Conservation (phyloP, 2,329 filamentous ascomycete genomes). For the Claviceps sp. region DNA sequence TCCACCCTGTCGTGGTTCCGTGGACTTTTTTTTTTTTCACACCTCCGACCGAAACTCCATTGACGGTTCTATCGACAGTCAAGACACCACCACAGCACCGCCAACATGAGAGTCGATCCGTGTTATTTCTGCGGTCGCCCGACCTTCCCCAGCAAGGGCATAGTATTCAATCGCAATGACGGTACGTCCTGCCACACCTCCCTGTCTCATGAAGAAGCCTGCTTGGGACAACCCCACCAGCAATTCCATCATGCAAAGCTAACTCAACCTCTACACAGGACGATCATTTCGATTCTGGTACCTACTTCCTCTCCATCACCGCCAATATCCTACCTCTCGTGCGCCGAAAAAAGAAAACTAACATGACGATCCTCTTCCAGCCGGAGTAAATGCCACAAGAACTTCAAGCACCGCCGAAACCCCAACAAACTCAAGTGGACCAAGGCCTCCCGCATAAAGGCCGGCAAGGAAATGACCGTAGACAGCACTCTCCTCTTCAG, state of each 20-base stretch:
- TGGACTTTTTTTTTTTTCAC: neutral
- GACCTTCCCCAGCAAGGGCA: constrained; percentile 42
- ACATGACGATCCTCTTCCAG: neutral
- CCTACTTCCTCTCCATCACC: neutral
- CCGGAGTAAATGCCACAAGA: constrained; percentile 42
- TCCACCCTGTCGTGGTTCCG: neutral
- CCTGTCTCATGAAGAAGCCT: neutral
- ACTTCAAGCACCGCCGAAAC: constrained; percentile 97
- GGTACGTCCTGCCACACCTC: constrained; percentile 13
- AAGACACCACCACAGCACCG: neutral
- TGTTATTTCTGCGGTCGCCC: constrained; percentile 35
- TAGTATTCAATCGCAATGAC: constrained; percentile 38
- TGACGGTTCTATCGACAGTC: neutral
- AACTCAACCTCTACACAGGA: constrained; percentile 12
- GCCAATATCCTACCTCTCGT: no score
- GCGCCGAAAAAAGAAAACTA: neutral
- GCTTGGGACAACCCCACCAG: neutral
- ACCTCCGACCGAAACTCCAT: neutral
- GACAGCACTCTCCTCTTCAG: constrained; percentile 89
- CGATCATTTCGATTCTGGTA: constrained; percentile 45
- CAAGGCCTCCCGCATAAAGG: constrained; percentile 70
- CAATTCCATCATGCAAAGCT: neutral
- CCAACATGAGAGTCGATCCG: constrained; percentile 25
- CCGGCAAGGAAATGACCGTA: constrained; percentile 81
- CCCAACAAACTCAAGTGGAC: constrained; percentile 96